A percentile compares a stretch with the other conserved stretches of the same genome.
Evolutionary conservation across 768 basidiomycete species (phyloP).

Genomic region (Tubosaeta sp.): DNA sequence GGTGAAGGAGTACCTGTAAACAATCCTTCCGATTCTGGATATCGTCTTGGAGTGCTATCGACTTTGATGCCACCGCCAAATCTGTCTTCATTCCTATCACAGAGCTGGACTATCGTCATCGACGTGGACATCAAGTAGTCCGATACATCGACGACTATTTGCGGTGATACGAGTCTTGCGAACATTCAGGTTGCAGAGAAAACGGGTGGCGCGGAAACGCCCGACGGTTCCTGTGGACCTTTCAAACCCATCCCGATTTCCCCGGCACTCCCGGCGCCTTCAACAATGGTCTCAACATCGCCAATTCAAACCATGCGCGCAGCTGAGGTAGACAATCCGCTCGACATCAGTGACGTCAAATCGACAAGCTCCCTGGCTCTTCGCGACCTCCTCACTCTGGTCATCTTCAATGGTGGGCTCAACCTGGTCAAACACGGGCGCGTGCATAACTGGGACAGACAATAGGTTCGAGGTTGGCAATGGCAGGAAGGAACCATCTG

Average conservation of each 20-base stretch:
- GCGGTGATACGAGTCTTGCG: background rate
- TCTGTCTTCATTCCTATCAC: constrained; percentile 7
- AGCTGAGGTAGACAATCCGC: background rate
- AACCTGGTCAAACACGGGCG: background rate
- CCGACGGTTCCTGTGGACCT: background rate
- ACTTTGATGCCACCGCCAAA: background rate
- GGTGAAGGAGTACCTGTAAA: background rate
- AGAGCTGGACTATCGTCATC: background rate
- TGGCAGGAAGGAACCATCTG: background rate
- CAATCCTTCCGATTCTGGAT: background rate
- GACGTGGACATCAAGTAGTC: background rate
- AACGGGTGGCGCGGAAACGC: too few relatives aligned
- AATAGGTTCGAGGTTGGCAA: background rate
- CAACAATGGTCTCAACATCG: background rate
- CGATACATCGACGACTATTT: background rate
- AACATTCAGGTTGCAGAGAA: too few relatives aligned
- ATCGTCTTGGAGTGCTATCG: background rate
- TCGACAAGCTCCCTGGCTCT: too few relatives aligned
- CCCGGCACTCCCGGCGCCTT: background rate
- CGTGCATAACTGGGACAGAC: background rate
- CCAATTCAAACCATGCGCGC: too few relatives aligned
- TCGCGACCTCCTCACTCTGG: too few relatives aligned
- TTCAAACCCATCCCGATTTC: background rate
- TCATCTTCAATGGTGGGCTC: background rate
- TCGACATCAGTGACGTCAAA: background rate